Evolutionary conservation across 139 green algal species (phyloP), one percentile per base, ranked within the genome.

Genomic region (Coelastrella sp.): DNA sequence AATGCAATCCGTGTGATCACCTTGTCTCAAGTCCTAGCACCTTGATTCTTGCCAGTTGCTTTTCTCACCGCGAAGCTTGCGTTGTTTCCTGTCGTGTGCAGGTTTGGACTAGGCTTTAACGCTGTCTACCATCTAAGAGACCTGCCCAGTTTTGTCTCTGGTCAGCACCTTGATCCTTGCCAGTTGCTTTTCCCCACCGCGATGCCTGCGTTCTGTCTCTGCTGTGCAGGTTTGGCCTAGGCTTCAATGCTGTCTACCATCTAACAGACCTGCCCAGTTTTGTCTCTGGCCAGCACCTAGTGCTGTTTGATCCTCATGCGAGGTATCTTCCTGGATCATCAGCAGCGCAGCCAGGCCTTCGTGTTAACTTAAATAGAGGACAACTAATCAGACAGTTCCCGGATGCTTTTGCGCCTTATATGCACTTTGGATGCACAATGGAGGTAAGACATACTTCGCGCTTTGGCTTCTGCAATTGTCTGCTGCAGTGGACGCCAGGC

Each of bases 171-270:
- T 47, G 32, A 47, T 47, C 1, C 32, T 47, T 47, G 32, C 32
- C 32, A 47, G 32, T 47, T 47, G 32, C 32, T 47, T 47, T 47
- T 47, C 32, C 32, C 61, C 61, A 13, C 11, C 2, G 61, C 11
- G 61, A 10, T 71, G 61, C 61, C 11, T 10, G 8, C 11, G 61
- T 71, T 61, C 23, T 22, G 16, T 64, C 19, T 58, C 17, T 23
- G 81, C 81, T 19, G 16, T 65, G 22, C 82, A 89, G 85, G 74
- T 90, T 90, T 84, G 85, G 85, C 4, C 90, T 98, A 68, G 96
- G 96, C 32, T 98, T 97, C 89, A 97, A 98, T 85, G 90, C 94
- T 7, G 92, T 95, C n/a, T 98, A 97, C 91, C 94, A 98, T 89
- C 93, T 96, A 59, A 98, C 96, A 0, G 96, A 98, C 80, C 85